Evolutionary conservation across 192 early-diverging fungal species (phyloP).

Genomic region (Diversispora eburnea): DNA sequence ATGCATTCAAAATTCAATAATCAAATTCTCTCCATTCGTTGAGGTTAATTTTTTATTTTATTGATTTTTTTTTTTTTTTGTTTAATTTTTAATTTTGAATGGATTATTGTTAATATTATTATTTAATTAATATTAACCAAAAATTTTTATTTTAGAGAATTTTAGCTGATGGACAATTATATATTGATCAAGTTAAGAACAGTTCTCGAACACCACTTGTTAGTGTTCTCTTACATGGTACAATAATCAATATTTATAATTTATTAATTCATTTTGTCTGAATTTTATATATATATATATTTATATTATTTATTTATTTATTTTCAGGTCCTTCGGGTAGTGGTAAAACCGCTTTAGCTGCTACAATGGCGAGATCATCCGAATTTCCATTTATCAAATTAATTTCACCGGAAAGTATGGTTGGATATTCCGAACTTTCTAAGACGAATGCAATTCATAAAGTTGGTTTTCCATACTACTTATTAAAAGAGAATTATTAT

Average conservation of each 20-base stretch:
- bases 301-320: too few relatives aligned
- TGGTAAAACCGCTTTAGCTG: constrained; percentile 95
- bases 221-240: constrained; percentile 82
- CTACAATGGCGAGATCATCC: constrained; percentile 85
- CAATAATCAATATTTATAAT: not conserved
- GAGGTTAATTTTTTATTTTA: constrained; percentile 34
- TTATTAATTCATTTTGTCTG: not conserved
- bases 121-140: too few relatives aligned
- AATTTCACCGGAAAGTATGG: constrained; percentile 93
- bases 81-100: too few relatives aligned
- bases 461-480: constrained; percentile 30
- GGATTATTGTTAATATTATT: too few relatives aligned
- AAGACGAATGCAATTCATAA: constrained; percentile 87
- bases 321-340: constrained; percentile 59
- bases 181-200: constrained; percentile 72
- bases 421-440: constrained; percentile 81
- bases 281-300: not conserved
- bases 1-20: constrained; percentile 81
- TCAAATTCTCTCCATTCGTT: constrained; percentile 61
- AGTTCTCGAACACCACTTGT: constrained; percentile 85
- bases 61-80: too few relatives aligned
- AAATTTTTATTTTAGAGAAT: constrained; percentile 49
- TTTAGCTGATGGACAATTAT: constrained; percentile 54
- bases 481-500: too few relatives aligned
- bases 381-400: constrained; percentile 97